Evolutionary conservation across 768 basidiomycete species (phyloP), one percentile per base, ranked within the genome.

Genomic region (Coprinopsis sp.): DNA sequence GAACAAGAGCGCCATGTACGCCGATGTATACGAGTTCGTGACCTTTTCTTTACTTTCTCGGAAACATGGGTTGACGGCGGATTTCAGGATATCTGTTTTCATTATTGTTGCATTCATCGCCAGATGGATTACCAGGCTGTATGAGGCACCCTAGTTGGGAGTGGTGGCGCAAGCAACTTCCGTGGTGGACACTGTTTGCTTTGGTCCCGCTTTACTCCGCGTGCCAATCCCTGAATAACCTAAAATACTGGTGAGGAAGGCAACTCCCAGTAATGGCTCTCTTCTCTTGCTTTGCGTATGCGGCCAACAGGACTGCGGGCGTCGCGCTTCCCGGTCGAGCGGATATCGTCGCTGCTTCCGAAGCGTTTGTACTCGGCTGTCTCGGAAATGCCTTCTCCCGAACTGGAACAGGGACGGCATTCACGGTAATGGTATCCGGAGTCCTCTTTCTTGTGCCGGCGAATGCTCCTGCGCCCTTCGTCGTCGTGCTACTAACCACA

Each of bases 1-100:
- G 3, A 78, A 83, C 54, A 91, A 87, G 65, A 92, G 86, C 55
- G 77, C 87, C 1, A 85, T 90, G 68, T 94, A 92, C 64, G 90
- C 91, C n/a, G 94, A 91, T 57, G 90, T 94, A 47, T 95, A 93
- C 58, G 92, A 95, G 92, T 93, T 61, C 63, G 90, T 72, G 19
- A 4, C 25, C 36, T n/a, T n/a, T n/a, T n/a, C n/a, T n/a, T n/a
- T 29, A 29, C 30, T 41, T 36, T 29, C 7, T 23, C 25, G 21
- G 14, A 3, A 23, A 27, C 6, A 33, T 23, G 43, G 24, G 22
- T 33, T 27, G 25, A 37, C 21, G 31, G 41, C 18, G 24, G 27
- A 5, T 25, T 33, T 18, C 40, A 93, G 91, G 62, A 90, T 93
- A 58, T 86, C 89, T 0, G 82, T 86, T 10, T 81, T 88, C 2